These are phyloP conservation scores for Argentina anserina DNA, from an alignment of 306 rosid species.

Conservation along the genomic window DNA sequence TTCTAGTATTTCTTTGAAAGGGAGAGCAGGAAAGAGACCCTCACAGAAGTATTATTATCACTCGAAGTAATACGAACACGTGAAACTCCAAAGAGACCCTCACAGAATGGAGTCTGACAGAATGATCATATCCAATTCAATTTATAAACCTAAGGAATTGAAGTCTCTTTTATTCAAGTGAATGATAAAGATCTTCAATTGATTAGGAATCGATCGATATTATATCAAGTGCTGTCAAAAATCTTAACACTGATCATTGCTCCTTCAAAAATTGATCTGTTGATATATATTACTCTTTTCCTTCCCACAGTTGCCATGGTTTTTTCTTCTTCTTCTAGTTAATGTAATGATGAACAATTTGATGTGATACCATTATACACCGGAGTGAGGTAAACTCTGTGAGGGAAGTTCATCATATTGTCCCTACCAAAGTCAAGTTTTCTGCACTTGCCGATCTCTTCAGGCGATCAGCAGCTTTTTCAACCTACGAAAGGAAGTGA, in stretches of 20 bases:
- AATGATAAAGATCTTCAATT: too few relatives aligned
- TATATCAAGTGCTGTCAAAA: not conserved
- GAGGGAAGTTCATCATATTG: not conserved
- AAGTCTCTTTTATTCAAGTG: too few relatives aligned
- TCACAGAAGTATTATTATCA: too few relatives aligned
- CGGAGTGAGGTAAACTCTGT: not conserved
- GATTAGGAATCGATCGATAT: not conserved
- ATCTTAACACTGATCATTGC: not conserved
- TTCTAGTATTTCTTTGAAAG: too few relatives aligned
- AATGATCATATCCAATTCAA: too few relatives aligned
- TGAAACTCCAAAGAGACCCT: too few relatives aligned
- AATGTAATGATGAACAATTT: not conserved
- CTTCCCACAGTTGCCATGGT: not conserved
- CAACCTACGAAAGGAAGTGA: conserved; percentile 36
- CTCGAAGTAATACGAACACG: too few relatives aligned
- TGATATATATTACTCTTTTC: not conserved
- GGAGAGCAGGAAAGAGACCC: not conserved
- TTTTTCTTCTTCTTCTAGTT: not conserved
- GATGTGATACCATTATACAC: not conserved
- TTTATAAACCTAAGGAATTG: too few relatives aligned
- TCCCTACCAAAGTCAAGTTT: conserved; percentile 17
- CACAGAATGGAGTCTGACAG: too few relatives aligned
- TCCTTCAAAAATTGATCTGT: not conserved
- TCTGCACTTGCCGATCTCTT: conserved; percentile 40
- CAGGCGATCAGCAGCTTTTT: conserved; percentile 48